Conservation (phyloP, 1,284 basidiomycete species). For the Bjerkandera adusta region DNA sequence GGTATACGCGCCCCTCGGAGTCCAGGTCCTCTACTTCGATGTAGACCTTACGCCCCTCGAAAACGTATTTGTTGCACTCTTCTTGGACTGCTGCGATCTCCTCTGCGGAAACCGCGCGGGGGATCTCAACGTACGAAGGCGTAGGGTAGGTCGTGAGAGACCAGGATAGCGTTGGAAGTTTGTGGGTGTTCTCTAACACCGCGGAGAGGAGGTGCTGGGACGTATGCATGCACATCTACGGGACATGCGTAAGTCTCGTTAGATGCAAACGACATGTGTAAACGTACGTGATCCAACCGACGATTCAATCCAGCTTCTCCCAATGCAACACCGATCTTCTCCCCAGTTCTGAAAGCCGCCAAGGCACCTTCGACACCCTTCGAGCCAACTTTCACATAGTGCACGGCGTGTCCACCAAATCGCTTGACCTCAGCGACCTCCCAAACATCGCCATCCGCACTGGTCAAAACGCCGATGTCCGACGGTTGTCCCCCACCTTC, state of each 20-base stretch:
- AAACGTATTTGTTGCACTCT: slow-evolving; percentile 64
- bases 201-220: slow-evolving; percentile 85
- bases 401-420: slow-evolving; percentile 74
- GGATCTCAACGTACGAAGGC: slow-evolving; percentile 78
- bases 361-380: slow-evolving; percentile 43
- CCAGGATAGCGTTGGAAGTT: slow-evolving; percentile 84
- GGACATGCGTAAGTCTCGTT: neutral
- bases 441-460: slow-evolving; percentile 44
- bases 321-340: slow-evolving; percentile 53
- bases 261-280: neutral
- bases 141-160: slow-evolving; percentile 66
- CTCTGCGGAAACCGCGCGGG: slow-evolving; percentile 60
- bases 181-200: slow-evolving; percentile 64
- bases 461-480: slow-evolving; percentile 67
- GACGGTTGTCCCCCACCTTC: slow-evolving; percentile 88
- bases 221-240: slow-evolving; percentile 80
- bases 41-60: slow-evolving; percentile 60
- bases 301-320: slow-evolving; percentile 66
- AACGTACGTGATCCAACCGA: slow-evolving; percentile 75
- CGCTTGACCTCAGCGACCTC: slow-evolving; percentile 71
- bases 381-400: slow-evolving; percentile 58
- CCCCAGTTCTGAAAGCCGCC: slow-evolving; percentile 46
- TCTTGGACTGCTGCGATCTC: slow-evolving; percentile 67
- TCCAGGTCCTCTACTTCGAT: slow-evolving; percentile 70
- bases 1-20: slow-evolving; percentile 37